Evolutionary conservation across 495 filamentous ascomycete species (phyloP).

Genomic region (Umbilicaria muhlenbergii): DNA sequence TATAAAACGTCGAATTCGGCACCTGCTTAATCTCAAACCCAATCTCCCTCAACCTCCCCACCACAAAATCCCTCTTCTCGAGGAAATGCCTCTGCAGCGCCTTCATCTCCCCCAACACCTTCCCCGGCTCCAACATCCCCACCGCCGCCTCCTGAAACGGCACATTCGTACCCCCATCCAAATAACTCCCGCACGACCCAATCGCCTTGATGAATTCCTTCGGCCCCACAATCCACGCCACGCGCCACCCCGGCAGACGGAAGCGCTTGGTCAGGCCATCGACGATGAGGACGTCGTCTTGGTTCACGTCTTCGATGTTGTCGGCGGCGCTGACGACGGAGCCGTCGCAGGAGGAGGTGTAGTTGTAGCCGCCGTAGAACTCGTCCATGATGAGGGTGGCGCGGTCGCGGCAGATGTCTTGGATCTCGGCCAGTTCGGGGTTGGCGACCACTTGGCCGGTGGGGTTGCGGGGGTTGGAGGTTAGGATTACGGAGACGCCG

Average conservation of each 20-base stretch:
- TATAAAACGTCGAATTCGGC: conserved; percentile 87
- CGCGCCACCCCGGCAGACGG: conserved; percentile 89
- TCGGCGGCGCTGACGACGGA: conserved; percentile 72
- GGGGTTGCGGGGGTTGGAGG: conserved; percentile 93
- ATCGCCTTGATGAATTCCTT: conserved; percentile 95
- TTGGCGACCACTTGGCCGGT: conserved; percentile 76
- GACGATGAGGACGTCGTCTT: conserved; percentile 79
- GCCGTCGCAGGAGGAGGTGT: conserved; percentile 80
- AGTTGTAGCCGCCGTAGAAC: conserved; percentile 95
- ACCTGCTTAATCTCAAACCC: conserved; percentile 67
- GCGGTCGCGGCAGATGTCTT: conserved; percentile 79
- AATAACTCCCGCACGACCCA: conserved; percentile 80
- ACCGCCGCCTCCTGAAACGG: conserved; percentile 93
- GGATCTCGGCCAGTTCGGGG: conserved; percentile 70
- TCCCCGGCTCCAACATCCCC: conserved; percentile 70
- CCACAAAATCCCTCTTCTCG: conserved; percentile 79
- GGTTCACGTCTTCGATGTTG: conserved; percentile 57
- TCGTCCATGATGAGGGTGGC: conserved; percentile 90
- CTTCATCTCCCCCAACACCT: conserved; percentile 75
- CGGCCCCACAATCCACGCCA: conserved; percentile 89
- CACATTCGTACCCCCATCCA: conserved; percentile 90
- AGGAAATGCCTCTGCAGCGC: conserved; percentile 79
- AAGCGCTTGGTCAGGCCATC: conserved; percentile 96
- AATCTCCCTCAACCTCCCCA: conserved; percentile 59
- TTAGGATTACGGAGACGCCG: conserved; percentile 76